phyloP scores from a whole-genome alignment of 139 green algal species.

The Chlamydomonas incerta region DNA sequence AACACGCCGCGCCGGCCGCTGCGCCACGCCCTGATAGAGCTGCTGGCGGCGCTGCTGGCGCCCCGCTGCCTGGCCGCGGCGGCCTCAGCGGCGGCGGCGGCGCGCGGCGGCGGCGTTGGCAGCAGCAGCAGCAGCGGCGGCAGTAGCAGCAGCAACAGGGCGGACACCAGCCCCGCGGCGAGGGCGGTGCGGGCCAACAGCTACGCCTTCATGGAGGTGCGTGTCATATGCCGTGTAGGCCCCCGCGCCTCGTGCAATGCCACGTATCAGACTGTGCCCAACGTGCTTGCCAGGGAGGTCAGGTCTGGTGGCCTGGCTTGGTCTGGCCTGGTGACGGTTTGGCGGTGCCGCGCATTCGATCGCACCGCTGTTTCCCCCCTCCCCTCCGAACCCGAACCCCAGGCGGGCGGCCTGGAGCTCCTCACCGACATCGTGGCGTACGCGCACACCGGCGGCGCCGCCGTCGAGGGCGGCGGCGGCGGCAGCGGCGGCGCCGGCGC shows the following conservation, averaged over 20 bases:
- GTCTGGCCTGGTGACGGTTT: too few relatives aligned
- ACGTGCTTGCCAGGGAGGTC: too few relatives aligned
- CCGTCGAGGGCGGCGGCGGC: not conserved
- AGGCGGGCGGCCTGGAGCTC: conserved; percentile 78
- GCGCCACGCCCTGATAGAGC: conserved; percentile 79
- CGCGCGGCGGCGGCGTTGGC: not conserved
- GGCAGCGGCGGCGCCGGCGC: not conserved
- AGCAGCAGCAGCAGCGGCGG: not conserved
- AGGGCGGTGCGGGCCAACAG: conserved; percentile 70
- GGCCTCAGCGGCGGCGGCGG: not conserved
- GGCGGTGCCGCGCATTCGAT: too few relatives aligned
- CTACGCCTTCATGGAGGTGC: conserved; percentile 66
- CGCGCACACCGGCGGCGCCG: conserved; percentile 66
- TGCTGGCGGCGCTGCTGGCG: conserved; percentile 84
- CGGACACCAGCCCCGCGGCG: conserved; percentile 3
- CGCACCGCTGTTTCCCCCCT: too few relatives aligned
- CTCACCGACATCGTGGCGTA: conserved; percentile 85
- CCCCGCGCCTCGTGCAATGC: too few relatives aligned
- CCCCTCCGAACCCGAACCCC: too few relatives aligned
- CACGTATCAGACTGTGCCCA: too few relatives aligned
- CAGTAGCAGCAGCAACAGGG: conserved; percentile 3
- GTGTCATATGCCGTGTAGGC: too few relatives aligned
- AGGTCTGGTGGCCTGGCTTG: too few relatives aligned
- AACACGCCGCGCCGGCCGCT: conserved; percentile 66
- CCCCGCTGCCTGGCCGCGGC: conserved; percentile 45